These are phyloP conservation scores for Xanthoconium stramineum DNA, from an alignment of 768 basidiomycete species.

Conservation along the genomic window DNA sequence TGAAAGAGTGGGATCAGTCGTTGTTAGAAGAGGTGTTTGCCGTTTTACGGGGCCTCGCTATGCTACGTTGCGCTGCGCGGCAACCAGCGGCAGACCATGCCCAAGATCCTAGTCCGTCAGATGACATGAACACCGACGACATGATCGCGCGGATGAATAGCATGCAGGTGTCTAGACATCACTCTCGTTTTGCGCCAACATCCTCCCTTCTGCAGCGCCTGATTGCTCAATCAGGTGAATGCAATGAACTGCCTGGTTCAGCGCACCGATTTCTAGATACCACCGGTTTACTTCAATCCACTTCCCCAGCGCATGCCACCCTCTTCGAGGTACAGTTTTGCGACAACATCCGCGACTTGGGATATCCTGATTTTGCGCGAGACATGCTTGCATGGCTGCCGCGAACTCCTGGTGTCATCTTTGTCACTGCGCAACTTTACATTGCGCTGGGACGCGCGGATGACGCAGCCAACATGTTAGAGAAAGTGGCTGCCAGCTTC, in stretches of 20 bases:
- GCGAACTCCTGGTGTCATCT: slow-evolving; percentile 69
- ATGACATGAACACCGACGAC: slow-evolving; percentile 54
- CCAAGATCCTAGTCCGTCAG: slow-evolving; percentile 30
- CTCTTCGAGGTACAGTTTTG: slow-evolving; percentile 71
- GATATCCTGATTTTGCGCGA: slow-evolving; percentile 56
- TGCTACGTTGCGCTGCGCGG: slow-evolving; percentile 58
- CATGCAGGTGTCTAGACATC: slow-evolving; percentile 64
- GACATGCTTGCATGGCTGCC: slow-evolving; percentile 78
- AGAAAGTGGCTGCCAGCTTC: slow-evolving; percentile 72
- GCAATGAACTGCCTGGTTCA: slow-evolving; percentile 49
- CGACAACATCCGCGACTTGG: slow-evolving; percentile 61
- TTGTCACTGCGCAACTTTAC: slow-evolving; percentile 67
- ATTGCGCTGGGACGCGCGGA: slow-evolving; percentile 64
- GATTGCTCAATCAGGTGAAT: slow-evolving; percentile 49
- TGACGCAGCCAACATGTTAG: slow-evolving; percentile 69
- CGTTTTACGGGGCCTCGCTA: slow-evolving; percentile 73
- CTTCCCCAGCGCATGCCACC: slow-evolving; percentile 65
- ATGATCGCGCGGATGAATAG: slow-evolving; percentile 60
- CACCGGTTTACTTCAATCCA: slow-evolving; percentile 63
- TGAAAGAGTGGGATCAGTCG: slow-evolving; percentile 61
- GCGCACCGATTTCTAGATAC: slow-evolving; percentile 71
- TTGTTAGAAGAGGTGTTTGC: slow-evolving; percentile 73
- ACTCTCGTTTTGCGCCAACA: slow-evolving; percentile 46
- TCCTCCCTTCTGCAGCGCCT: slow-evolving; percentile 65
- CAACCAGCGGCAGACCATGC: slow-evolving; percentile 50